Percentiles rank a stretch among this genome's conserved stretches.
Evolutionary conservation across 2,329 filamentous ascomycete species (phyloP).

Genomic region (Pseudogymnoascus sp.): DNA sequence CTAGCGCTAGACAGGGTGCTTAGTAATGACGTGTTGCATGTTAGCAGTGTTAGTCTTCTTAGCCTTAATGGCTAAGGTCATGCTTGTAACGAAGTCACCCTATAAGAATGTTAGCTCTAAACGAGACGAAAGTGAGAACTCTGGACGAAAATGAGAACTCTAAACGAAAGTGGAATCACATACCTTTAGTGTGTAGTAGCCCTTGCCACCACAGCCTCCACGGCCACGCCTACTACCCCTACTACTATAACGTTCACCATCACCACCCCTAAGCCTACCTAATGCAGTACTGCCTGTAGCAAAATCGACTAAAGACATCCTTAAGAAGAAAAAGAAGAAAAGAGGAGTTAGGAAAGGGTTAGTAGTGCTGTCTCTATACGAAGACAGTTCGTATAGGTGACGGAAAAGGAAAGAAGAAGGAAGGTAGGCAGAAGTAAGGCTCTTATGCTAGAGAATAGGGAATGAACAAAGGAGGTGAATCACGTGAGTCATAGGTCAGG

Average conservation of each 20-base stretch:
- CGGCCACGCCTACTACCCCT: too few species aligned
- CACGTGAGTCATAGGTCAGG: too few species aligned
- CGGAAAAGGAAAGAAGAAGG: background rate
- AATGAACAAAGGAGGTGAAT: too few species aligned
- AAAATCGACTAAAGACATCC: background rate
- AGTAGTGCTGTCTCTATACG: background rate
- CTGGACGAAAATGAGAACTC: too few species aligned
- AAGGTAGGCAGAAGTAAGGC: background rate
- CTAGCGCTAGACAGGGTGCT: background rate
- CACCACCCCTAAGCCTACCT: background rate
- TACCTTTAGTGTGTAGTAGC: background rate
- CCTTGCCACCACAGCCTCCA: background rate
- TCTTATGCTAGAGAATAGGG: background rate
- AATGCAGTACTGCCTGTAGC: background rate
- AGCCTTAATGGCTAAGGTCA: background rate
- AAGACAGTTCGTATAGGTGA: background rate
- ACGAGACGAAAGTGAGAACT: too few species aligned
- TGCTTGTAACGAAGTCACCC: background rate
- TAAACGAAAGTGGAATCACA: background rate
- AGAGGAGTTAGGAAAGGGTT: background rate
- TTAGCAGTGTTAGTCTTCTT: background rate
- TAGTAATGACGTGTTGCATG: background rate
- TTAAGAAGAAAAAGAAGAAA: background rate
- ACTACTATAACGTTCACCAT: background rate
- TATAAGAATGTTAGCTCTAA: background rate